Percentiles rank a stretch among this genome's conserved stretches.
Evolutionary conservation across 1,139 yeast species (phyloP).

Genomic region (Taphrina betulina): DNA sequence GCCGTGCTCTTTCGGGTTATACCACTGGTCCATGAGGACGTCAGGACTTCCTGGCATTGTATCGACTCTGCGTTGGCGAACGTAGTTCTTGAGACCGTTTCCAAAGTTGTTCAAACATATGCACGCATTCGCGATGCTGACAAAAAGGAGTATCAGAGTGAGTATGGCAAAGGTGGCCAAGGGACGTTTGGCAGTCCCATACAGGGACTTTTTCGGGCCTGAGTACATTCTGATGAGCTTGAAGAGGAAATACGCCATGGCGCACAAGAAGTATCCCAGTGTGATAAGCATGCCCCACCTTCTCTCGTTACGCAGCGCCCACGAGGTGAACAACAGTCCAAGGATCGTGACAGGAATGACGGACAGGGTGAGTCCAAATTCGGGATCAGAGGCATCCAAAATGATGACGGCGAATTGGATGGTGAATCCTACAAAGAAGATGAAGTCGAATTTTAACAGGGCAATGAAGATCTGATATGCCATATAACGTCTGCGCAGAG

Average conservation of each 20-base stretch:
- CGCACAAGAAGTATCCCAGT: conserved; percentile 48
- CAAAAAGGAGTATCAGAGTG: conserved; percentile 48
- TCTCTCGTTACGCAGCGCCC: conserved; percentile 49
- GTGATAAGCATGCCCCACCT: conserved; percentile 44
- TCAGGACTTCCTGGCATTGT: conserved; percentile 3
- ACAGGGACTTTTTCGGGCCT: conserved; percentile 49
- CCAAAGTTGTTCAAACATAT: conserved; percentile 48
- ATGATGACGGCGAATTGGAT: conserved; percentile 56
- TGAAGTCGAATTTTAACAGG: conserved; percentile 38
- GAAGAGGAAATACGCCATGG: conserved; percentile 54
- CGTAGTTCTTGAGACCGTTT: conserved; percentile 47
- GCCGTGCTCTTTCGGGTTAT: background rate
- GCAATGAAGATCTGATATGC: conserved; percentile 46
- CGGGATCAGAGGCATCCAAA: conserved; percentile 49
- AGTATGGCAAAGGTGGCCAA: conserved; percentile 52
- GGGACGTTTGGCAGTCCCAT: conserved; percentile 54
- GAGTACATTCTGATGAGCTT: conserved; percentile 54
- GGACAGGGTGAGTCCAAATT: conserved; percentile 53
- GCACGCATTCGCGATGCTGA: conserved; percentile 48
- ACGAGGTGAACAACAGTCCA: conserved; percentile 48
- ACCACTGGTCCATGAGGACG: conserved; percentile 16
- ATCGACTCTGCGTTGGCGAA: conserved; percentile 21
- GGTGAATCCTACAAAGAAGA: conserved; percentile 52
- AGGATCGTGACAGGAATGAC: conserved; percentile 54
- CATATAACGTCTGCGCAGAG: conserved; percentile 49